Evolutionary conservation across 2,329 filamentous ascomycete genomes (phyloP).

Genomic region (Aureobasidium sp.): DNA sequence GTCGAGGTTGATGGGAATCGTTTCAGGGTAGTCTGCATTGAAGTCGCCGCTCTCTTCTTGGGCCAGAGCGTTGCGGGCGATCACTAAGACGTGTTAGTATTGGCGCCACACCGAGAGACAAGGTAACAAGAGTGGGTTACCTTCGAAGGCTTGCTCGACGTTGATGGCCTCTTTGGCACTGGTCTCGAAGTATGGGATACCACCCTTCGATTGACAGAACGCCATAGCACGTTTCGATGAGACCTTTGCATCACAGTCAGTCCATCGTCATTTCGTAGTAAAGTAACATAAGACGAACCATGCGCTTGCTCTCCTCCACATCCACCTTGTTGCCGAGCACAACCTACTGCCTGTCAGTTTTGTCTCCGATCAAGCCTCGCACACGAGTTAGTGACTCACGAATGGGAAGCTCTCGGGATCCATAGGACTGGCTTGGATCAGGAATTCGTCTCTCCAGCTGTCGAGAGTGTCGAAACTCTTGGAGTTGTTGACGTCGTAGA

Average conservation of each 20-base stretch:
- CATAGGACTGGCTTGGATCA: constrained; percentile 93
- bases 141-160: constrained; percentile 77
- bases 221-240: constrained; percentile 93
- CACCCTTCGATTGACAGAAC: constrained; percentile 95
- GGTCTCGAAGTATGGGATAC: constrained; percentile 98
- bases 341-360: constrained; percentile 47
- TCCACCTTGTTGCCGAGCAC: constrained; percentile 99
- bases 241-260: constrained; percentile 49
- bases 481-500: constrained; percentile 98
- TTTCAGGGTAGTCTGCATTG: constrained; percentile 93
- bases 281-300: constrained; percentile 47
- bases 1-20: constrained; percentile 96
- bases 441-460: constrained; percentile 96
- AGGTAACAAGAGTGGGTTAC: constrained; percentile 29
- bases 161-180: constrained; percentile 98
- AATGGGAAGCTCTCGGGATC: constrained; percentile 98
- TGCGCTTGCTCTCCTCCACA: constrained; percentile 93
- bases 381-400: constrained; percentile 50
- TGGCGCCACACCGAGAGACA: neutral
- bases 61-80: constrained; percentile 87
- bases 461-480: constrained; percentile 99
- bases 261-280: constrained; percentile 20
- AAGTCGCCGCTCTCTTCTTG: constrained; percentile 98
- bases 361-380: neutral
- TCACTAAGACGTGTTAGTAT: constrained; percentile 52